A percentile compares a stretch with the other conserved stretches of the same genome.
Conservation (phyloP, 176 grass and related monocot genomes). For the Carex myosuroides region DNA sequence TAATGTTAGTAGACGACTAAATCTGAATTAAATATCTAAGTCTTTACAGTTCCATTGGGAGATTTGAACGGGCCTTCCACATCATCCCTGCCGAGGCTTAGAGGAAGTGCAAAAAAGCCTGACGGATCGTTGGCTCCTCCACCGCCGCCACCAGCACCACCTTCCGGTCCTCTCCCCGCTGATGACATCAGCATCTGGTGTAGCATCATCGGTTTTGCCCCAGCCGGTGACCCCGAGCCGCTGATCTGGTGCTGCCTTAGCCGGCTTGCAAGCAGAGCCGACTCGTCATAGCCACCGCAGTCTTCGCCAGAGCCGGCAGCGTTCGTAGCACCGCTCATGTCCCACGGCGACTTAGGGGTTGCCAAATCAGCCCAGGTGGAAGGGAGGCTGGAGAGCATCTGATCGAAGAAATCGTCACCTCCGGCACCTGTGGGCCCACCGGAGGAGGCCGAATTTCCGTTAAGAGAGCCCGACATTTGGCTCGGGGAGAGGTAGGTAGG, state of each 20-base stretch:
- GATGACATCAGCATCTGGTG: conserved; percentile 34
- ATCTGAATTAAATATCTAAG: neutral
- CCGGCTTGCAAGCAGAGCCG: conserved; percentile 48
- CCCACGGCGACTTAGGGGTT: conserved; percentile 60
- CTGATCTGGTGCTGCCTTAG: conserved; percentile 82
- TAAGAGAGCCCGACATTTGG: conserved; percentile 16
- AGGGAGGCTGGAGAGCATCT: conserved; percentile 76
- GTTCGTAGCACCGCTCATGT: conserved; percentile 26
- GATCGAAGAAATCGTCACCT: conserved; percentile 90
- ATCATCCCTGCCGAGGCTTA: conserved; percentile 35
- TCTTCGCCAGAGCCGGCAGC: conserved; percentile 13
- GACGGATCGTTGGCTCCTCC: conserved; percentile 24
- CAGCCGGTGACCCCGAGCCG: conserved; percentile 28
- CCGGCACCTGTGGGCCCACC: conserved; percentile 17
- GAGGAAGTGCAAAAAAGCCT: conserved; percentile 47
- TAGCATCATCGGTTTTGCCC: conserved; percentile 52
- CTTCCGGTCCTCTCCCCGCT: conserved; percentile 3
- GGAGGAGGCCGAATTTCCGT: conserved; percentile 2
- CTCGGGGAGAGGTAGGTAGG: neutral
- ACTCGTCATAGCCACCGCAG: conserved; percentile 52
- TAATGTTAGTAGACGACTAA: neutral
- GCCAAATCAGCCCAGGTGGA: conserved; percentile 59
- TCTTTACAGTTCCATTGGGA: conserved; percentile 51
- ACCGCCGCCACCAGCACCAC: conserved; percentile 9
- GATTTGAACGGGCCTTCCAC: conserved; percentile 74